Evolutionary conservation across 805 yeast genomes (phyloP).

Genomic region (Saccharomyces eubayanus): DNA sequence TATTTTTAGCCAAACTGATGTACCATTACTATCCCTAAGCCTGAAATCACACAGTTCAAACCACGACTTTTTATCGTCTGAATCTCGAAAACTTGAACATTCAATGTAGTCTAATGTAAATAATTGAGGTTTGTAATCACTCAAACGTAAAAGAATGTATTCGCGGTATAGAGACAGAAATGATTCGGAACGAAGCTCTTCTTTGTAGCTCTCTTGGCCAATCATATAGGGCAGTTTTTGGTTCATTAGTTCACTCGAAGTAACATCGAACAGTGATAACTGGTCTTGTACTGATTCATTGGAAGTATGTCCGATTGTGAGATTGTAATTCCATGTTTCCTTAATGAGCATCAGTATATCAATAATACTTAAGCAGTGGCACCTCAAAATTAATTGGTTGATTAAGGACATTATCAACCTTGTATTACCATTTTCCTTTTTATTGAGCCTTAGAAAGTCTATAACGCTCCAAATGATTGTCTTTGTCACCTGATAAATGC

Average conservation of each 20-base stretch:
- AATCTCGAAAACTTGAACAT: neutral
- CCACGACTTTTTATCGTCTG: slow-evolving; percentile 6
- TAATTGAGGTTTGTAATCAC: neutral
- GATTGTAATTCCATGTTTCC: slow-evolving; percentile 33
- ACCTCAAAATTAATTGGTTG: slow-evolving; percentile 38
- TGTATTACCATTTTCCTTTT: slow-evolving; percentile 27
- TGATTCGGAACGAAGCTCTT: slow-evolving; percentile 1
- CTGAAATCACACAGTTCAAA: slow-evolving; percentile 14
- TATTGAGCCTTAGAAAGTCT: slow-evolving; percentile 15
- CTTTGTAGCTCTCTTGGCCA: slow-evolving; percentile 11
- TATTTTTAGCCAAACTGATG: slow-evolving; percentile 16
- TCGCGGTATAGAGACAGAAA: slow-evolving; percentile 1
- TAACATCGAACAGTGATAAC: slow-evolving; percentile 37
- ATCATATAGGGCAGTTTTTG: slow-evolving; percentile 17
- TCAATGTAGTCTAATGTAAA: neutral
- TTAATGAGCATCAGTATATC: slow-evolving; percentile 34
- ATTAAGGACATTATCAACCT: slow-evolving; percentile 35
- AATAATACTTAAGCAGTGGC: slow-evolving; percentile 35
- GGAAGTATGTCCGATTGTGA: slow-evolving; percentile 34
- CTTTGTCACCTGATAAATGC: slow-evolving; percentile 13
- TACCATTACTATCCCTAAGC: slow-evolving; percentile 5
- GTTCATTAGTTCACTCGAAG: slow-evolving; percentile 36
- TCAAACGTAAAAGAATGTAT: neutral
- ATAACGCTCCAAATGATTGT: slow-evolving; percentile 14
- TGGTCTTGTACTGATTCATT: slow-evolving; percentile 38